Conservation (phyloP, 2,329 filamentous ascomycete genomes). For the Fusarium sp. region DNA sequence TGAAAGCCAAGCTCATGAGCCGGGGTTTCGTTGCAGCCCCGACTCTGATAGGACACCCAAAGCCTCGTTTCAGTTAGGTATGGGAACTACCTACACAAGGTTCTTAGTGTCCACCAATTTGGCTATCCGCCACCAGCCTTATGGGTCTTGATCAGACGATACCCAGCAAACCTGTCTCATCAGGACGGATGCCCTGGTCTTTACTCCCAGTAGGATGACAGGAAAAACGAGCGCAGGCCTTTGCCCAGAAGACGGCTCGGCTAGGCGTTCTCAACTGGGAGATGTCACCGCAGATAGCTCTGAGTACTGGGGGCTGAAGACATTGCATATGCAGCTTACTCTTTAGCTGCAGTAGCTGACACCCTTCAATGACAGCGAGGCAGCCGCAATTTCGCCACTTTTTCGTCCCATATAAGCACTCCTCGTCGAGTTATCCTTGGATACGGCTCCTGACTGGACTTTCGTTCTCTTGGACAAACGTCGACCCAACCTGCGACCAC, state of each 20-base stretch:
- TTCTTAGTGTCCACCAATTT: neutral
- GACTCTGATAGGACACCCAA: neutral
- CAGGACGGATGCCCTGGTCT: too few species aligned
- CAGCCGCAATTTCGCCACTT: neutral
- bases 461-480: neutral
- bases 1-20: neutral
- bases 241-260: neutral
- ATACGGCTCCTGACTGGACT: neutral
- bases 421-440: neutral
- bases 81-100: neutral
- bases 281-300: neutral
- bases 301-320: neutral
- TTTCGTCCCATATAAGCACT: neutral
- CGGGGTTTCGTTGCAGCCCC: neutral
- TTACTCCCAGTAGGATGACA: neutral
- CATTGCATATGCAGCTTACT: conserved; percentile 4
- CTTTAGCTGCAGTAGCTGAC: conserved; percentile 3
- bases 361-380: neutral
- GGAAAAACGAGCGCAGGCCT: neutral
- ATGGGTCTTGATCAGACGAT: neutral
- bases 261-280: neutral
- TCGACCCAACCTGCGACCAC: neutral
- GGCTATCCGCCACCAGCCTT: neutral
- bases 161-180: neutral
- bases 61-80: neutral